These are phyloP conservation scores for Musa acuminata DNA, from an alignment of 176 grass and related monocot genomes.

Conservation along the genomic window DNA sequence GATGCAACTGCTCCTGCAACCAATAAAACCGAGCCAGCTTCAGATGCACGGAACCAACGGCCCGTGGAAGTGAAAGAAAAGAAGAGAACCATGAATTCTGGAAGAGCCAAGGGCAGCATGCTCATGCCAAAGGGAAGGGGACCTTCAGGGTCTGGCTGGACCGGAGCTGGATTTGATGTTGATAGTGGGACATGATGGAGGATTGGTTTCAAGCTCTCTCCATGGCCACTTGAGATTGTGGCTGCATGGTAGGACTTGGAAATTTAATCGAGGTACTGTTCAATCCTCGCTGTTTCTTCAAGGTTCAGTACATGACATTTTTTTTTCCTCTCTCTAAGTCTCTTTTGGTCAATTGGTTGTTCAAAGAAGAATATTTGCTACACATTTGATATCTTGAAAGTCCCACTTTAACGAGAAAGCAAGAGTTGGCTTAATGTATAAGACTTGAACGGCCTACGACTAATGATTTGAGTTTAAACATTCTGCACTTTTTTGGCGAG, in stretches of 20 bases:
- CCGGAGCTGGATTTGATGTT: constrained; percentile 75
- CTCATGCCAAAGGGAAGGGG: constrained; percentile 65
- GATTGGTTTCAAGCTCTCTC: background rate
- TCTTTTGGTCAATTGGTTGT: too few species aligned
- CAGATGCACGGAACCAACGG: constrained; percentile 19
- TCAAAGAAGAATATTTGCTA: too few species aligned
- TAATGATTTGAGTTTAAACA: too few species aligned
- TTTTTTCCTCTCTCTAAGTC: background rate
- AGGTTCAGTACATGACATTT: background rate
- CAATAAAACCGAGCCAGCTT: constrained; percentile 13
- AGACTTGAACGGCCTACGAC: too few species aligned
- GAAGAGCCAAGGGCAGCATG: constrained; percentile 50
- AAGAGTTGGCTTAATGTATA: too few species aligned
- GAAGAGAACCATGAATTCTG: constrained; percentile 34
- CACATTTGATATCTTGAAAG: too few species aligned
- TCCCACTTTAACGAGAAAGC: too few species aligned
- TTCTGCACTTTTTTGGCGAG: too few species aligned
- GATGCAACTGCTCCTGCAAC: constrained; percentile 11
- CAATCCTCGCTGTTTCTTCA: background rate
- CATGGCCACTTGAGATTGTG: background rate
- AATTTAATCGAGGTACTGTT: background rate
- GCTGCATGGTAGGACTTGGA: background rate
- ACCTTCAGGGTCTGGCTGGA: constrained; percentile 63
- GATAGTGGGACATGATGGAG: constrained; percentile 31
- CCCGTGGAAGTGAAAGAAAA: constrained; percentile 43